A percentile compares a stretch with the other conserved stretches of the same genome.
Evolutionary conservation across 2,329 filamentous ascomycete species (phyloP).

Genomic region (Claviceps africana): DNA sequence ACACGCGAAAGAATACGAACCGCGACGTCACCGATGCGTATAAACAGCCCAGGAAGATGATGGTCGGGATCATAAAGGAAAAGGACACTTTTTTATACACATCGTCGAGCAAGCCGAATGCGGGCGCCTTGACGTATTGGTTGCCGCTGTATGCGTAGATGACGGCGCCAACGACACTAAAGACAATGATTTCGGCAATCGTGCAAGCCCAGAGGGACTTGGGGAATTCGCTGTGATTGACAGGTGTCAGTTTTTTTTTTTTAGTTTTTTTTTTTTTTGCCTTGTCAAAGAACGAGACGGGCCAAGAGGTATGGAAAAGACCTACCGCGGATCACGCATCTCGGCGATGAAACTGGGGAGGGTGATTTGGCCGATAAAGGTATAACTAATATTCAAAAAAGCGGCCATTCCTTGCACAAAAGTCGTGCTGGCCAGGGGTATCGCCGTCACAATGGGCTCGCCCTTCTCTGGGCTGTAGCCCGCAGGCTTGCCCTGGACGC

Average conservation of each 20-base stretch:
- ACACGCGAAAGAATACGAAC: constrained; percentile 84
- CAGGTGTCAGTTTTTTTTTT: constrained; percentile 6
- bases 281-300: no score
- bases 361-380: constrained; percentile 91
- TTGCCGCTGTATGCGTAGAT: constrained; percentile 82
- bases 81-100: constrained; percentile 80
- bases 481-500: constrained; percentile 58
- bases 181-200: constrained; percentile 74
- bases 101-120: constrained; percentile 70
- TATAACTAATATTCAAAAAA: constrained; percentile 91
- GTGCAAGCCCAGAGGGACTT: constrained; percentile 88
- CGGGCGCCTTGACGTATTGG: constrained; percentile 76
- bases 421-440: constrained; percentile 56
- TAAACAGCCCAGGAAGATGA: constrained; percentile 81
- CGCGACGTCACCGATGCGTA: constrained; percentile 83
- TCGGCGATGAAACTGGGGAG: constrained; percentile 90
- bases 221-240: constrained; percentile 56
- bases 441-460: constrained; percentile 50
- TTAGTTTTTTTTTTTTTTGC: no score
- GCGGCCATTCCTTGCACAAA: constrained; percentile 76
- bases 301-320: not conserved
- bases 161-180: constrained; percentile 66
- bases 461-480: constrained; percentile 46
- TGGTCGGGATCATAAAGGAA: constrained; percentile 88
- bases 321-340: constrained; percentile 54